Evolutionary conservation across 345 rosid genomes (phyloP), one percentile per base, ranked within the genome.

Genomic region (Eucalyptus sp.): DNA sequence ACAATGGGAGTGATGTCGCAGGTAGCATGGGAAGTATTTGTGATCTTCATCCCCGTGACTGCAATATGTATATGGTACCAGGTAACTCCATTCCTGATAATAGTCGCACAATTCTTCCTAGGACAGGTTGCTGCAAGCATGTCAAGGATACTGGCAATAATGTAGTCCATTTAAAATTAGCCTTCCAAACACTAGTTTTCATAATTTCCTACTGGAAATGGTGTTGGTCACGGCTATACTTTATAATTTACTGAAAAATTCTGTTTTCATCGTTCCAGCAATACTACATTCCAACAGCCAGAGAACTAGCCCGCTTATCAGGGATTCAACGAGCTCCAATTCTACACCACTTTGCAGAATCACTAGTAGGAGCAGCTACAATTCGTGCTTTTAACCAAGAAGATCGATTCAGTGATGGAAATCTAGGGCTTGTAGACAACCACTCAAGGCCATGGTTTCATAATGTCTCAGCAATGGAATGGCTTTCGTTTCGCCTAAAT

Each of bases 371-470:
- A 27, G 97, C 99, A 56, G 97, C 97, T 86, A 94, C 97, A 51
- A 96, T 97, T 88, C 99, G 97, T 31, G 97, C 99, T 52, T 97
- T 96, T 92, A 95, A 94, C 89, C 97, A 97, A 88, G 93, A 88
- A 91, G 93, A 90, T 5, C 96, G 99, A 31, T 97, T 97, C 92
- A 90, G 89, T 62, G 84, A 87, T 89, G 91, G 94, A 87, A 97
- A 97, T 89, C 97, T 96, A 33, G 87, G 50, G 81, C 98, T 96
- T 51, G 91, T 96, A 87, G 97, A 97, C 91, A 92, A 90, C 90
- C 97, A 95, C 91, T 96, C 99, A 33, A 96, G 97, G 91, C 99
- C 99, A 87, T 97, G 99, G 99, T 97, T 97, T 92, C 98, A 97
- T 90, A 93, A 93, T 89, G 89, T 92, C 85, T 91, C 99, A 27